A percentile compares a stretch with the other conserved stretches of the same genome.
These are phyloP conservation scores for Aurantiochytrium sp. DNA, from an alignment of 108 stramenopile genomes.

Conservation along the genomic window DNA sequence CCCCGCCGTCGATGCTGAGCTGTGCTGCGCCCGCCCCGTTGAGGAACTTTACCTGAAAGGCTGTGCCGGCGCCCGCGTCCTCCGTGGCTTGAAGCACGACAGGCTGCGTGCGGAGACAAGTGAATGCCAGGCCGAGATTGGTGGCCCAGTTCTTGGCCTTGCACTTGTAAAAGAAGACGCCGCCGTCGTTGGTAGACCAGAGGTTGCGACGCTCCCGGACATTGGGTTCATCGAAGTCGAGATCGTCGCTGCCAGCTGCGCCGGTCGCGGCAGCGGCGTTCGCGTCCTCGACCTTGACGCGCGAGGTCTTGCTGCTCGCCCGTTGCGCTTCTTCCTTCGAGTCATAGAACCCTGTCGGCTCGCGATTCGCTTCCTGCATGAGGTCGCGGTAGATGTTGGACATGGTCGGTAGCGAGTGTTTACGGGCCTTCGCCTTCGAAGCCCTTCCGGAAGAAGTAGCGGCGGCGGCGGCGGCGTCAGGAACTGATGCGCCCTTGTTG, in stretches of 20 bases:
- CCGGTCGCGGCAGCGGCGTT: no score
- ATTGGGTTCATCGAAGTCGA: neutral
- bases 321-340: neutral
- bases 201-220: neutral
- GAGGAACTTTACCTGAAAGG: neutral
- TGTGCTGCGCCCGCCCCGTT: neutral
- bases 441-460: no score
- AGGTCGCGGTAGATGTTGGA: constrained; percentile 25
- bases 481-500: neutral
- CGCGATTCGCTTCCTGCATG: neutral
- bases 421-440: neutral
- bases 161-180: neutral
- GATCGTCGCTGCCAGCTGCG: no score
- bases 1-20: neutral
- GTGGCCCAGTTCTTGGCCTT: neutral
- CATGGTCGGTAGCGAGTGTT: neutral
- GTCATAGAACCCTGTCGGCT: neutral
- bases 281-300: no score
- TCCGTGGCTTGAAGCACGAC: neutral
- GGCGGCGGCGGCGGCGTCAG: neutral
- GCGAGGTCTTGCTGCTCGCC: no score
- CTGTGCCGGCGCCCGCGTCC: neutral
- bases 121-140: neutral
- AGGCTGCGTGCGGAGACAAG: neutral
- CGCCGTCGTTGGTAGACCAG: neutral